Evolutionary conservation across 495 filamentous ascomycete species (phyloP).

Genomic region (Penicillium daleae): DNA sequence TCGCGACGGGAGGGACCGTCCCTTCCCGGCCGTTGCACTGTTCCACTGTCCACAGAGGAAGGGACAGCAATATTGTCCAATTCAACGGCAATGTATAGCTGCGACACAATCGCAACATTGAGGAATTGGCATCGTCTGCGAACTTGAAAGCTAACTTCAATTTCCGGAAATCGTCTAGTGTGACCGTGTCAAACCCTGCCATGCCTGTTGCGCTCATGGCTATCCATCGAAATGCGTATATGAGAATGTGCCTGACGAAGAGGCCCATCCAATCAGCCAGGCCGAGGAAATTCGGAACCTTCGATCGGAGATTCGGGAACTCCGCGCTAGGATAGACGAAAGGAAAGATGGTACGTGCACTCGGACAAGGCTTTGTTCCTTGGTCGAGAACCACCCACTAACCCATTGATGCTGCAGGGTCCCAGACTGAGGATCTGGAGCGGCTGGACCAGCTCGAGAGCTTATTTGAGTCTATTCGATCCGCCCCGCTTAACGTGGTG

Average conservation of each 20-base stretch:
- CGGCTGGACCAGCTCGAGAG: conserved; percentile 42
- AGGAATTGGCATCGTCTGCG: background rate
- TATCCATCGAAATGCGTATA: conserved; percentile 52
- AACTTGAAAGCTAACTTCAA: background rate
- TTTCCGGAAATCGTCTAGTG: conserved; percentile 33
- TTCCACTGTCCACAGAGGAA: conserved; percentile 12
- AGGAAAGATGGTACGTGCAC: conserved; percentile 33
- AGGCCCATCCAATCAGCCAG: conserved; percentile 44
- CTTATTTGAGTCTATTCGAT: conserved; percentile 47
- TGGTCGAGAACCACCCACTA: conserved; percentile 1
- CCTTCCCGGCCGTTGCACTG: conserved; percentile 19
- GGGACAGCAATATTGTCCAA: background rate
- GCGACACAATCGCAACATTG: background rate
- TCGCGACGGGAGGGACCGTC: conserved; percentile 28
- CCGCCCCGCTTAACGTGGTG: conserved; percentile 39
- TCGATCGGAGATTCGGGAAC: conserved; percentile 43
- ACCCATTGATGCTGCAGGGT: conserved; percentile 27
- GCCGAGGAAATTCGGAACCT: conserved; percentile 50
- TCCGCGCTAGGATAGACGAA: conserved; percentile 35
- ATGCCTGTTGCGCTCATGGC: conserved; percentile 52
- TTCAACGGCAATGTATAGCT: background rate
- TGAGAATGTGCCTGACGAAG: conserved; percentile 41
- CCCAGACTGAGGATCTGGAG: conserved; percentile 24
- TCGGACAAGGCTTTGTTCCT: background rate
- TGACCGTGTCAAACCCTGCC: conserved; percentile 51